Percentiles rank a stretch among this genome's conserved stretches.
phyloP scores from a whole-genome alignment of 371 early-diverging fungal species.

The Rhizopus sp. region DNA sequence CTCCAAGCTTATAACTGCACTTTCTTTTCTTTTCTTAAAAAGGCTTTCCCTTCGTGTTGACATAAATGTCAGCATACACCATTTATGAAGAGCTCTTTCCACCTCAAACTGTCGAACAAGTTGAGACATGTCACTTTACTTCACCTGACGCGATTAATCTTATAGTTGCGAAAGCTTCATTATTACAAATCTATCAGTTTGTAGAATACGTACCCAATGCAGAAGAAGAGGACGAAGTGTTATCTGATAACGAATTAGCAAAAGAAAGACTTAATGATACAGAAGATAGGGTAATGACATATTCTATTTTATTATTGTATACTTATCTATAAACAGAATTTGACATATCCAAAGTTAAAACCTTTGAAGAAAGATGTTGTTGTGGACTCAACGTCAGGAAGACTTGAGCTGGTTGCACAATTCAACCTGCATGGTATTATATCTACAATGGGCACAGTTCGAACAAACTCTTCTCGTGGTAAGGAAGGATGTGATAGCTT shows the following conservation, averaged over 20 bases:
- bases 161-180: constrained; percentile 71
- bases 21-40: constrained; percentile 1
- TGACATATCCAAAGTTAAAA: constrained; percentile 47
- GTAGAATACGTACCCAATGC: constrained; percentile 59
- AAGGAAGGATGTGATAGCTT: constrained; percentile 81
- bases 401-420: constrained; percentile 74
- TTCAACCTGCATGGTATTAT: constrained; percentile 82
- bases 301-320: constrained; percentile 9
- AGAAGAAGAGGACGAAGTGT: constrained; percentile 20
- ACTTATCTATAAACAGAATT: constrained; percentile 21
- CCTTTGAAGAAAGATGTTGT: constrained; percentile 30
- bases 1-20: neutral
- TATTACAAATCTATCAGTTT: constrained; percentile 84
- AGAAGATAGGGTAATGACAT: constrained; percentile 17
- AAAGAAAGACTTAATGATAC: constrained; percentile 21
- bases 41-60: neutral
- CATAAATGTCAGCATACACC: constrained; percentile 60
- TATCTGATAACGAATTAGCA: constrained; percentile 20
- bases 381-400: constrained; percentile 54
- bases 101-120: constrained; percentile 79
- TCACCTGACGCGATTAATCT: constrained; percentile 72
- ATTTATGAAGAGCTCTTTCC: constrained; percentile 81
- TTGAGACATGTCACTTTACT: constrained; percentile 74
- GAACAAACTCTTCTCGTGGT: constrained; percentile 64
- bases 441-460: constrained; percentile 77